Conservation (phyloP, 1,284 basidiomycete species). For the Ganoderma boninense region DNA sequence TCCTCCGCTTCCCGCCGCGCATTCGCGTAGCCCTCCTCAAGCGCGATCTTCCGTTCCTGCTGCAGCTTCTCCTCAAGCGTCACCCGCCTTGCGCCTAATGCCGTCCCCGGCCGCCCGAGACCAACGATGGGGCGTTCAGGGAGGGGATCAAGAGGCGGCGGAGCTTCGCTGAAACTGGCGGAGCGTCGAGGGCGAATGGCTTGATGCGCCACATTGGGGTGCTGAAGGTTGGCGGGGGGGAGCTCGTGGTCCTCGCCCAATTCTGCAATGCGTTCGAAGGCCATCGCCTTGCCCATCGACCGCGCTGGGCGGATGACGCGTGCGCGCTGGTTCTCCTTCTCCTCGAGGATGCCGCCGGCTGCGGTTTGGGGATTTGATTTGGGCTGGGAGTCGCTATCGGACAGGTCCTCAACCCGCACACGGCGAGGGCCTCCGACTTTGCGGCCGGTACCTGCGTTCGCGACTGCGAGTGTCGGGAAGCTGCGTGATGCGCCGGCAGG, state of each 20-base stretch:
- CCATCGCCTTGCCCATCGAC: constrained; percentile 27
- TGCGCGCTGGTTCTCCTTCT: constrained; percentile 47
- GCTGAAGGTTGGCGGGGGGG: neutral
- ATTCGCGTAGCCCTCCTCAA: constrained; percentile 49
- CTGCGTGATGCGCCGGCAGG: constrained; percentile 43
- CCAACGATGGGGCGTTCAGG: constrained; percentile 25
- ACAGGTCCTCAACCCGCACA: constrained; percentile 50
- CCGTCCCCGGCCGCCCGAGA: constrained; percentile 59
- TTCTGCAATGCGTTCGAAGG: constrained; percentile 33
- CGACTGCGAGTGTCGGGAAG: constrained; percentile 32
- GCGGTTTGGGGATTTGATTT: constrained; percentile 30
- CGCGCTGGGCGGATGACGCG: constrained; percentile 23
- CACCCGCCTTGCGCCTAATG: constrained; percentile 59
- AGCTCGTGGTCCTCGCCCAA: constrained; percentile 25
- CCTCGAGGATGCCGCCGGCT: constrained; percentile 29
- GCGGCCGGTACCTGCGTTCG: constrained; percentile 46
- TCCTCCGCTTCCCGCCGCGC: constrained; percentile 48
- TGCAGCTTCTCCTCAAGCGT: constrained; percentile 60
- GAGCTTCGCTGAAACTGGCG: constrained; percentile 64
- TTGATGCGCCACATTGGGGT: neutral
- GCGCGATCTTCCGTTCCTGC: constrained; percentile 51
- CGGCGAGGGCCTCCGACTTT: constrained; percentile 50
- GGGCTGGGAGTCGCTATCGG: constrained; percentile 41
- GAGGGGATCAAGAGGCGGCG: constrained; percentile 47
- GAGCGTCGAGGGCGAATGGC: constrained; percentile 63